These are phyloP conservation scores for Thelonectria rubi DNA, from an alignment of 2,329 filamentous ascomycete genomes.

Conservation along the genomic window DNA sequence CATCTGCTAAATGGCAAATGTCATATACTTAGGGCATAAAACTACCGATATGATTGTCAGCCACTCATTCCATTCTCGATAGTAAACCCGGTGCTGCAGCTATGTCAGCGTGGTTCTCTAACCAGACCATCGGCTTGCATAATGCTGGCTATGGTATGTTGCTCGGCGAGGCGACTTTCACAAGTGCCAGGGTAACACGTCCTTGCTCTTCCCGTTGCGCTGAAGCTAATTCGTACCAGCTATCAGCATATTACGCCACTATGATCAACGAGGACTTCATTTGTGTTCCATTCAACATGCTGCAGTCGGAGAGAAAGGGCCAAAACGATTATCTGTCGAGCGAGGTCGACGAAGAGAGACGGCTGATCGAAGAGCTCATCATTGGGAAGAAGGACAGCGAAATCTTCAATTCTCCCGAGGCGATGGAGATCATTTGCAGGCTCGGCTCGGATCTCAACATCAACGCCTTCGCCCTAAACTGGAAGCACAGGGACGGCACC, in stretches of 20 bases:
- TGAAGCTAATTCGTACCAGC: slow-evolving; percentile 33
- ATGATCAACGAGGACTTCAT: slow-evolving; percentile 50
- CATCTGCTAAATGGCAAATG: too few species aligned
- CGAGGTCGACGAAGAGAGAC: slow-evolving; percentile 48
- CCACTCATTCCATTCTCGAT: neutral
- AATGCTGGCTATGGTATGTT: slow-evolving; percentile 53
- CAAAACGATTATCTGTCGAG: slow-evolving; percentile 31
- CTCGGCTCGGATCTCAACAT: slow-evolving; percentile 59
- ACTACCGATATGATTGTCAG: fast-evolving
- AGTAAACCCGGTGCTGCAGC: slow-evolving; percentile 58
- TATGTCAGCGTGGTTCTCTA: slow-evolving; percentile 55
- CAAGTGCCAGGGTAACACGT: slow-evolving; percentile 49
- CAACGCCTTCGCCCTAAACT: slow-evolving; percentile 57
- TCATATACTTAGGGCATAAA: too few species aligned
- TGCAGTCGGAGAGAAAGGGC: slow-evolving; percentile 46
- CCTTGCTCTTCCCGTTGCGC: fast-evolving
- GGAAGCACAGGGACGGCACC: slow-evolving; percentile 48
- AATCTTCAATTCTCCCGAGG: slow-evolving; percentile 47
- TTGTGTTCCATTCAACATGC: slow-evolving; percentile 54
- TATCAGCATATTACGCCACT: slow-evolving; percentile 53
- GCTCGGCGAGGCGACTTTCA: slow-evolving; percentile 55
- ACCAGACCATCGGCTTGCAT: slow-evolving; percentile 53
- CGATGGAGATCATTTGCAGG: slow-evolving; percentile 50
- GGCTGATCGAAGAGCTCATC: slow-evolving; percentile 51
- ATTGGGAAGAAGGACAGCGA: slow-evolving; percentile 48